phyloP scores from a whole-genome alignment of 805 yeast species.

The Candida jianshihensis region DNA sequence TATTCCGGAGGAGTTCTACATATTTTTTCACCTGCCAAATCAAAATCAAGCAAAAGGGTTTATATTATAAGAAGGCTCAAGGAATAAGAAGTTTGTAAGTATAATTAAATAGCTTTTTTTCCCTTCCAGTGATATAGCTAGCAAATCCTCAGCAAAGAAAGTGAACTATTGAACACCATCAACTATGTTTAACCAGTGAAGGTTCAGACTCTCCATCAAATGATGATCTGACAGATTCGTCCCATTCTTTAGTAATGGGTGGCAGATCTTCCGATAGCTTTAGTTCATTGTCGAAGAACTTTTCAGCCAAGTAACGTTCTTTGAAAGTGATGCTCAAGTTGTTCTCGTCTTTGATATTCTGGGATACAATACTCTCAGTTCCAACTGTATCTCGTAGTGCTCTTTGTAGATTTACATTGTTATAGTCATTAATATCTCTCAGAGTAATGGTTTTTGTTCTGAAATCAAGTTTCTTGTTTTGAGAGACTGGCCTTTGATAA shows the following conservation, averaged over 20 bases:
- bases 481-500: constrained; percentile 10
- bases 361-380: constrained; percentile 7
- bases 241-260: constrained; percentile 15
- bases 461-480: constrained; percentile 14
- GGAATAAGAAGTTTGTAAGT: too few species aligned
- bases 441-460: constrained; percentile 18
- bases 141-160: too few species aligned
- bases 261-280: constrained; percentile 5
- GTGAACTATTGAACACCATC: too few species aligned
- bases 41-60: too few species aligned
- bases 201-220: too few species aligned
- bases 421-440: constrained; percentile 11
- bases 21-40: too few species aligned
- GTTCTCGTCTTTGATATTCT: constrained; percentile 3
- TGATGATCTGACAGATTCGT: constrained; percentile 13
- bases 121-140: too few species aligned
- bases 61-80: too few species aligned
- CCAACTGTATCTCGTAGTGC: constrained; percentile 10
- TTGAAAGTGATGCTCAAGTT: constrained; percentile 15
- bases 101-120: too few species aligned
- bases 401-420: constrained; percentile 10
- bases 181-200: too few species aligned
- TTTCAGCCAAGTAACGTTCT: constrained; percentile 19
- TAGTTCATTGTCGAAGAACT: constrained; percentile 11
- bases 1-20: too few species aligned